Evolutionary conservation across 805 yeast genomes (phyloP), one percentile per base, ranked within the genome.

Genomic region (Lipomyces spencermartinsiae): DNA sequence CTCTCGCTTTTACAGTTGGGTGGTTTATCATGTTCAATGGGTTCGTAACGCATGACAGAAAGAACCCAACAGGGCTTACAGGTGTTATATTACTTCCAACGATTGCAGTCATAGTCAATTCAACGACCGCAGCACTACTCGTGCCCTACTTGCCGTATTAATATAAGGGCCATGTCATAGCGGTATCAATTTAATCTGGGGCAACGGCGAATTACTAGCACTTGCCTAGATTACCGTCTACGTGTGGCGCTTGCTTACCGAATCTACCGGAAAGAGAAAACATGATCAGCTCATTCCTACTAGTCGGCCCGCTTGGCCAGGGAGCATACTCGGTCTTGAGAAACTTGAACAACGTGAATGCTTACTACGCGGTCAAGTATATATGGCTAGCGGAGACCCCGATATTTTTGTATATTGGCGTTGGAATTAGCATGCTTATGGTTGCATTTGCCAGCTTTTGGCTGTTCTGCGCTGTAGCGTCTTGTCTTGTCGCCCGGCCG

Each of bases 291-390:
- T 69, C 73, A 59, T 91, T 92, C 75, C 83, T 92, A 62, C 93
- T 96, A 0, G 81, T 92, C 58, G 97, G 97, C 7, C 88, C 93
- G 55, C 77, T 90, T 75, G 97, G 97, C 22, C 97, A 93, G 78
- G 97, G 94, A 1, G 84, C 91, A 1, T 91, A 82, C 77, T 91
- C 90, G 1, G 82, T 90, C 12, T 78, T 88, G 70, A 77, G 85
- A 61, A 79, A 87, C 69, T 89, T 91, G 7, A 73, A 78, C 34
- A 84, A 86, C 76, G 59, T 73, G 71, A 63, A 74, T 73, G 65
- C 66, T 56, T 63, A 69, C 66, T 71, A 76, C 39, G 56, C 65
- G 22, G 68, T 69, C 10, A 59, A 72, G 34, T 63, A 70, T 37
- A 57, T 76, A 46, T 69, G 75, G 2, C 76, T 78, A 7, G 78